A percentile compares a stretch with the other conserved stretches of the same genome.
Conservation (phyloP, 352 stramenopile species). For the Globisporangium emineosum region DNA sequence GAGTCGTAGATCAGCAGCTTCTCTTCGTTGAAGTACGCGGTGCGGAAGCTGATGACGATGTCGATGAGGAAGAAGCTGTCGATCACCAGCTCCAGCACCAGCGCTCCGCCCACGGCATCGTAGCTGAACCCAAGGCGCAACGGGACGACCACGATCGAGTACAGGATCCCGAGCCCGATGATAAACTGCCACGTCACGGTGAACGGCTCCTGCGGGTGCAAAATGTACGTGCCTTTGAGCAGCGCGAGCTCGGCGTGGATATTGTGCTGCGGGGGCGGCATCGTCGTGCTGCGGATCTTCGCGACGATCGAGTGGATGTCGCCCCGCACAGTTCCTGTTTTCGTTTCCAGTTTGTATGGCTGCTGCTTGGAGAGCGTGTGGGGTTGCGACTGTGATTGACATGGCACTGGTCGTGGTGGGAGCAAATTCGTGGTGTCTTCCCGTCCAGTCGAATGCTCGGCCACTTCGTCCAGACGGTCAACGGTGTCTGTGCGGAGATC, state of each 20-base stretch:
- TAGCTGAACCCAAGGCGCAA: constrained; percentile 85
- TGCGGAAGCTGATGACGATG: constrained; percentile 87
- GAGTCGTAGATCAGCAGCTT: constrained; percentile 62
- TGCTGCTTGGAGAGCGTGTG: not conserved
- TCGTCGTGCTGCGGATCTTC: constrained; percentile 50
- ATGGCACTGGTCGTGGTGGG: not conserved
- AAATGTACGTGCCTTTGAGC: constrained; percentile 68
- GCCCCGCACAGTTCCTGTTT: not conserved
- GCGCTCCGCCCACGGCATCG: constrained; percentile 46
- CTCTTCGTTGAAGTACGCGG: constrained; percentile 77
- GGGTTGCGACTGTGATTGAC: not conserved
- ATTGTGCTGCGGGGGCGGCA: constrained; percentile 38
- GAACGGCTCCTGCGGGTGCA: constrained; percentile 66
- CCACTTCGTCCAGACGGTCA: not conserved
- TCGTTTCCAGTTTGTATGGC: not conserved
- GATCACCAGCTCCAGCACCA: constrained; percentile 68
- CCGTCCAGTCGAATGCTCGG: not conserved
- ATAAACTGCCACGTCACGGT: constrained; percentile 79
- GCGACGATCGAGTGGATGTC: constrained; percentile 33
- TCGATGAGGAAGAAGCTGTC: constrained; percentile 86
- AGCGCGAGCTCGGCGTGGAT: constrained; percentile 50
- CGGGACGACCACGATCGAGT: constrained; percentile 88
- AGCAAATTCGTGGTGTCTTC: not conserved
- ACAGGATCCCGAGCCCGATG: constrained; percentile 73
- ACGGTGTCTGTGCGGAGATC: not conserved